These are phyloP conservation scores for Globisporangium spinosum DNA, from an alignment of 352 stramenopile species.

Conservation along the genomic window DNA sequence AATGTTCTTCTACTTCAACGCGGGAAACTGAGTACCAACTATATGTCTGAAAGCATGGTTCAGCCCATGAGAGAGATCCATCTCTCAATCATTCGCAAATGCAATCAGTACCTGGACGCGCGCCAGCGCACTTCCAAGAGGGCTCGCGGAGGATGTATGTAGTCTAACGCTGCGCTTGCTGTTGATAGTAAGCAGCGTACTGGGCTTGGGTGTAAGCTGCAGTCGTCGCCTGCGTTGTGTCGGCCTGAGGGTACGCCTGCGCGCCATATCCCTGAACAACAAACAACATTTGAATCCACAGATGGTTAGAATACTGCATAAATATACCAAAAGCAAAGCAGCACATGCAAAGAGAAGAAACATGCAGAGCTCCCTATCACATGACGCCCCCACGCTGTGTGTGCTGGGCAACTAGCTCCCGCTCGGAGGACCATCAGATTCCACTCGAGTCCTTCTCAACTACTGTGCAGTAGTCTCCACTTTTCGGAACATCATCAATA, in stretches of 20 bases:
- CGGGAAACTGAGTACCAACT: background rate
- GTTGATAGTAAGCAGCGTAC: constrained; percentile 71
- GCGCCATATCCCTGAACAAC: constrained; percentile 45
- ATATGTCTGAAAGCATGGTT: background rate
- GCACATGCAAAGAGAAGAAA: constrained; percentile 5
- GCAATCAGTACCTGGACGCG: background rate
- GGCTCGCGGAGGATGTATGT: background rate
- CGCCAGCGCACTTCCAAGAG: background rate
- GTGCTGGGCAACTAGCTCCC: background rate
- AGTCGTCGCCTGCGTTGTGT: constrained; percentile 16
- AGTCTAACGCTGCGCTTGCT: constrained; percentile 21
- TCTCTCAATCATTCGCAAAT: constrained; percentile 7
- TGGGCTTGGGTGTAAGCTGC: constrained; percentile 45
- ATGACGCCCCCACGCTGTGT: constrained; percentile 5
- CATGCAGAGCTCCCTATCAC: constrained; percentile 15
- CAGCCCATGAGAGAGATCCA: constrained; percentile 6
- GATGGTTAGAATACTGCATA: background rate
- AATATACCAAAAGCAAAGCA: background rate
- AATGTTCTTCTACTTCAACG: background rate
- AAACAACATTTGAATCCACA: background rate
- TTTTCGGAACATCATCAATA: constrained; percentile 19
- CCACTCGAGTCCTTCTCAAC: background rate
- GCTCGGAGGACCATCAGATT: constrained; percentile 1
- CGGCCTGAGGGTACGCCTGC: constrained; percentile 44
- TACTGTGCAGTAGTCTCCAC: constrained; percentile 10